Conservation (phyloP, 768 basidiomycete species). For the Tephrocybe sp. region DNA sequence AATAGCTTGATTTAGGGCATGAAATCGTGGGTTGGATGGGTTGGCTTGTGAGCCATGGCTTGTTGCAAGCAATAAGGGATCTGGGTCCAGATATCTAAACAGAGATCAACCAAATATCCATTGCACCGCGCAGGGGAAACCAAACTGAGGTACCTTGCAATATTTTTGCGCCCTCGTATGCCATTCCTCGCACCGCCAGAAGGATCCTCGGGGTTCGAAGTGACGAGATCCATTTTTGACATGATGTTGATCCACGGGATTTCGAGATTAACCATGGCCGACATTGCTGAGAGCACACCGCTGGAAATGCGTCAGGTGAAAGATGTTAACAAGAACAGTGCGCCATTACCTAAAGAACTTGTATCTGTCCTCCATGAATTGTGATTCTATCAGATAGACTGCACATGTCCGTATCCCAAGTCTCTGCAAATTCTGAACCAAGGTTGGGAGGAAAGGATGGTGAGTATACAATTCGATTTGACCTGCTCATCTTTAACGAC, state of each 20-base stretch:
- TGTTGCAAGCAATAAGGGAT: conserved; percentile 79
- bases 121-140: no score
- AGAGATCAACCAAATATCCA: no score
- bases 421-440: conserved; percentile 71
- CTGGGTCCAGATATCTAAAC: conserved; percentile 87
- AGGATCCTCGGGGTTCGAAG: conserved; percentile 56
- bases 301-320: conserved; percentile 33
- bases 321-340: no score
- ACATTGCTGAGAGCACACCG: conserved; percentile 97
- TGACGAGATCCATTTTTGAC: conserved; percentile 99
- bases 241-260: conserved; percentile 97
- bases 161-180: conserved; percentile 68
- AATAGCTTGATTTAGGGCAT: conserved; percentile 91
- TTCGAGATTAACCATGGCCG: conserved; percentile 97
- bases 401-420: conserved; percentile 86
- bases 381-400: conserved; percentile 92
- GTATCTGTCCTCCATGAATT: conserved; percentile 99
- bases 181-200: conserved; percentile 68
- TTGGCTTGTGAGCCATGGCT: conserved; percentile 57
- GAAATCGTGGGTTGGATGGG: conserved; percentile 74
- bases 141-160: conserved; percentile 70
- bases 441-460: conserved; percentile 90
- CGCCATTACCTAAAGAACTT: conserved; percentile 95
- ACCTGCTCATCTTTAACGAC: conserved; percentile 41
- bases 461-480: conserved; percentile 99